Conservation (phyloP, 140 eudicot species). For the Bidens hawaiensis region DNA sequence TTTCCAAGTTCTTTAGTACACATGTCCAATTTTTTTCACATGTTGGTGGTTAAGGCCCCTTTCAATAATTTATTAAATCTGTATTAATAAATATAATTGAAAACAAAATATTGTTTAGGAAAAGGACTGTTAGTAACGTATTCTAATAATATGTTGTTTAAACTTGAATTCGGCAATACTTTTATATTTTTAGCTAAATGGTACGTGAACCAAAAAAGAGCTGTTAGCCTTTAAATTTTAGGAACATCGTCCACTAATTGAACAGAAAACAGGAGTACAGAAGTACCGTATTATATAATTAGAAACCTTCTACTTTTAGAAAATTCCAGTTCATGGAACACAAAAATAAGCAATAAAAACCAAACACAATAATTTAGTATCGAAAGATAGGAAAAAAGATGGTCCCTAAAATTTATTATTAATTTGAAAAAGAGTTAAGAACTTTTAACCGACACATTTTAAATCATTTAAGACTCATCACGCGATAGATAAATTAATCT, state of each 20-base stretch:
- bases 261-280: not conserved
- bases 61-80: no score
- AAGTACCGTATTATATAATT: not conserved
- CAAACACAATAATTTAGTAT: conserved; percentile 15
- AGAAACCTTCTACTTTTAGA: not conserved
- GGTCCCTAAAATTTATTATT: conserved; percentile 11
- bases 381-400: conserved; percentile 15
- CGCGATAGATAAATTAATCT: no score
- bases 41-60: no score
- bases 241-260: conserved; percentile 4
- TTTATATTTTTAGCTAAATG: not conserved
- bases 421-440: not conserved
- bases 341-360: not conserved
- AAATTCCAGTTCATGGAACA: conserved; percentile 8
- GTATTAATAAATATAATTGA: no score
- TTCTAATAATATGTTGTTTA: no score
- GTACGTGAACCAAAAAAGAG: not conserved
- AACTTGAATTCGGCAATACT: no score
- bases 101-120: no score
- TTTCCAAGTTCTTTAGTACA: no score
- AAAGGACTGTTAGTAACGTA: no score
- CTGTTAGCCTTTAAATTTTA: not conserved
- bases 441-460: not conserved
- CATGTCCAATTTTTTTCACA: no score
- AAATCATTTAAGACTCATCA: no score